phyloP scores from a whole-genome alignment of 495 filamentous ascomycete genomes.

The Hypoxylon lienhwacheense region DNA sequence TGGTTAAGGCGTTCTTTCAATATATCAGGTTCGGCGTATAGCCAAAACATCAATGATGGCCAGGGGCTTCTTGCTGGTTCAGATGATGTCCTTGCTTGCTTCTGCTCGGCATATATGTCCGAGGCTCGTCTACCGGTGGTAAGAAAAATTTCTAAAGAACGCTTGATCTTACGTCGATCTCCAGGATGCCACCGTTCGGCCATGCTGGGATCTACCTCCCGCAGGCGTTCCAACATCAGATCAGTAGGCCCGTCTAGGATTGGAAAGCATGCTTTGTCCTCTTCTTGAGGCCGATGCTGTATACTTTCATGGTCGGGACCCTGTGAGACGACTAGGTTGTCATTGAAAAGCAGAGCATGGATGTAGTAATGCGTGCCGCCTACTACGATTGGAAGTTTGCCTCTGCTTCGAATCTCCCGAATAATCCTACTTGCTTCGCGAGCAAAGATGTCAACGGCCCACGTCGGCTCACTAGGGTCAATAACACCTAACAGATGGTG shows the following conservation, averaged over 20 bases:
- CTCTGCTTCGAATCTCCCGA: conserved; percentile 71
- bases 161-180: conserved; percentile 83
- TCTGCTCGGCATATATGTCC: conserved; percentile 83
- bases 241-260: conserved; percentile 72
- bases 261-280: conserved; percentile 58
- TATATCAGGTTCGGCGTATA: conserved; percentile 68
- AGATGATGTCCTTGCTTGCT: conserved; percentile 34
- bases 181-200: conserved; percentile 92
- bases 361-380: conserved; percentile 96
- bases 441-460: conserved; percentile 76
- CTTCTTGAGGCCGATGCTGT: conserved; percentile 30
- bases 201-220: conserved; percentile 84
- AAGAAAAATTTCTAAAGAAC: conserved; percentile 87
- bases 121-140: conserved; percentile 77
- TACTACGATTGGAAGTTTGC: conserved; percentile 84
- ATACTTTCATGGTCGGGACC: conserved; percentile 28
- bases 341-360: conserved; percentile 79
- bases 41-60: conserved; percentile 82
- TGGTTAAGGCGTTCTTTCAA: conserved; percentile 70
- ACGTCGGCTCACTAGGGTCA: conserved; percentile 71
- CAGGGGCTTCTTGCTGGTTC: conserved; percentile 43
- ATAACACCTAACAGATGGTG: conserved; percentile 88
- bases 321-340: conserved; percentile 54
- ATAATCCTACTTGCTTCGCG: conserved; percentile 69
- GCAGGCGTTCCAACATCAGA: conserved; percentile 68